Evolutionary conservation across 768 basidiomycete genomes (phyloP), one percentile per base, ranked within the genome.

Genomic region (Galerina sulciceps): DNA sequence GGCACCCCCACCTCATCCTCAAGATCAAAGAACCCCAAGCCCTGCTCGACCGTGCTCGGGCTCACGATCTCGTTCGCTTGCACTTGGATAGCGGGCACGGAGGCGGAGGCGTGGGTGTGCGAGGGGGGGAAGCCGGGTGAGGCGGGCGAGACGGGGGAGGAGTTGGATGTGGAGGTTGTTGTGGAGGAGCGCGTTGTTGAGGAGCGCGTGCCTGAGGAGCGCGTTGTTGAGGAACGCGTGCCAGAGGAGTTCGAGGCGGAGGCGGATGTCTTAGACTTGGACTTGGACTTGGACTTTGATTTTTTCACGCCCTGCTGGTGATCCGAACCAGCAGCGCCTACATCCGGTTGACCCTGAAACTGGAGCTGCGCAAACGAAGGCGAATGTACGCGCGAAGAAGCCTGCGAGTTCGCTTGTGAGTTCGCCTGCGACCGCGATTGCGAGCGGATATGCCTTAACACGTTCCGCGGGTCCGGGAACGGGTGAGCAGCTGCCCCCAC

Each of bases 141-240:
- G 6, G 68, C 62, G 0, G 81, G 79, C 5, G 82, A 79, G 0
- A 80, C 72, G 2, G 80, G 71, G 2, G 79, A 77, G 6, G 76
- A 80, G 53, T 82, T 79, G 0, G 83, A 81, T 2, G 77, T 75
- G 6, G 71, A 74, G 3, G 78, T 73, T 5, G 79, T 26, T 5
- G 47, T 35, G 31, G 47, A 49, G n/a, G n/a, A n/a, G n/a, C n/a
- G n/a, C 47, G 31, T 2, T 31, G 20, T 11, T 49, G 47, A 10
- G 49, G 43, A 6, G 43, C 22, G 4, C 26, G 26, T 31, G 26
- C 26, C 8, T 8, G 6, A 22, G 44, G 18, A 5, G 18, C 6
- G 9, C 9, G 43, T n/a, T 2, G n/a, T 44, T n/a, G 43, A 22
- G 9, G 17, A 41, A 10, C 40, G 17, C 6, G 17, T 14, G 40